phyloP scores from a whole-genome alignment of 805 yeast species.

The Saturnispora mendoncae region DNA sequence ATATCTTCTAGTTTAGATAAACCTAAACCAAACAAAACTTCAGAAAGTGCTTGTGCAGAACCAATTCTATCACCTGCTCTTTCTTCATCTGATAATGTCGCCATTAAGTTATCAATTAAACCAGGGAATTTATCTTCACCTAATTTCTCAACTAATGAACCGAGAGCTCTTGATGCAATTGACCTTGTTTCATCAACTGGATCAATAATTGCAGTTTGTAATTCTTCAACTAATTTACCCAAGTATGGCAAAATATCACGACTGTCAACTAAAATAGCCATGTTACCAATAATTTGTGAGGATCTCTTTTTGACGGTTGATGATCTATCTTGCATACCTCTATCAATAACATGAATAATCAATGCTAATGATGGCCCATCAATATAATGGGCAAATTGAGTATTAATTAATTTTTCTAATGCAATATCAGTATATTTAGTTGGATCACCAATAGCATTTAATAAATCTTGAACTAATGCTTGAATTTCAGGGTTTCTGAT shows the following conservation, averaged over 20 bases:
- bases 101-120: slow-evolving; percentile 71
- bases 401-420: slow-evolving; percentile 71
- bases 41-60: slow-evolving; percentile 93
- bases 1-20: slow-evolving; percentile 78
- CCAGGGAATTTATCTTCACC: slow-evolving; percentile 96
- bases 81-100: slow-evolving; percentile 64
- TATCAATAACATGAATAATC: slow-evolving; percentile 85
- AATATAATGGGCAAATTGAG: slow-evolving; percentile 94
- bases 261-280: slow-evolving; percentile 91
- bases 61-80: slow-evolving; percentile 91
- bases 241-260: slow-evolving; percentile 81
- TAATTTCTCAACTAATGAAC: slow-evolving; percentile 88
- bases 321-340: slow-evolving; percentile 94
- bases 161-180: slow-evolving; percentile 94
- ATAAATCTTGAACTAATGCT: slow-evolving; percentile 73
- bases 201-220: slow-evolving; percentile 93
- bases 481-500: slow-evolving; percentile 96
- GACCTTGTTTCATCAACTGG: slow-evolving; percentile 97
- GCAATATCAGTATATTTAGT: slow-evolving; percentile 84
- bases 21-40: slow-evolving; percentile 90
- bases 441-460: slow-evolving; percentile 94
- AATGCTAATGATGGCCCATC: slow-evolving; percentile 97
- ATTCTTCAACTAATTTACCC: slow-evolving; percentile 64
- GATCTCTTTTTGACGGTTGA: slow-evolving; percentile 88
- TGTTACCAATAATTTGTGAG: slow-evolving; percentile 96